Conservation (phyloP, 2,329 filamentous ascomycete genomes). For the Neofusicoccum ribis region DNA sequence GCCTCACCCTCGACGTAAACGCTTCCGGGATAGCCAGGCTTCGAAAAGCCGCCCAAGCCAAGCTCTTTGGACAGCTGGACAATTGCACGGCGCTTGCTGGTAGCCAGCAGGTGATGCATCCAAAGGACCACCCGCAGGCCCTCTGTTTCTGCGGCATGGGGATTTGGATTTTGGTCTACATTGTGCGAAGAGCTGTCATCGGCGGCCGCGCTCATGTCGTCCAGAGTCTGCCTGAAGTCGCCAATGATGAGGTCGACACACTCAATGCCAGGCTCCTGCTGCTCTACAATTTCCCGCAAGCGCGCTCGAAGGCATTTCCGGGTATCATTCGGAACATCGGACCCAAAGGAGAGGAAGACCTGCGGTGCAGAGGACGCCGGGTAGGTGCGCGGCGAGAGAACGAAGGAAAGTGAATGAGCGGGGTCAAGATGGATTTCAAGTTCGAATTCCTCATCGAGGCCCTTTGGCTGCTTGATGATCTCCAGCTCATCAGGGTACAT, state of each 20-base stretch:
- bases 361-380: constrained; percentile 1
- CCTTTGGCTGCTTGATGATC: constrained; percentile 6
- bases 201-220: constrained; percentile 19
- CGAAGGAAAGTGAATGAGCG: constrained; percentile 7
- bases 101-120: constrained; percentile 19
- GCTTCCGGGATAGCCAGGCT: constrained; percentile 19
- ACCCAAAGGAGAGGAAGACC: constrained; percentile 3
- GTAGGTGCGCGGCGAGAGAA: constrained; percentile 4
- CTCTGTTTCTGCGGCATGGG: not conserved
- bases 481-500: constrained; percentile 18
- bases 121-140: constrained; percentile 18
- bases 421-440: not conserved
- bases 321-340: not conserved
- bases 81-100: constrained; percentile 16
- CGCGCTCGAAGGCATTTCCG: not conserved
- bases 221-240: constrained; percentile 20
- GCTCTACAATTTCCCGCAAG: not conserved
- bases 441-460: constrained; percentile 4
- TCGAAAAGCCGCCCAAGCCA: constrained; percentile 7
- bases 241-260: constrained; percentile 18
- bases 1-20: constrained; percentile 19
- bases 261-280: constrained; percentile 8
- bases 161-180: not conserved
- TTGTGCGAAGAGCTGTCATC: not conserved
- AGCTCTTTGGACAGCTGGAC: constrained; percentile 3